Evolutionary conservation across 306 rosid genomes (phyloP).

Genomic region (Urtica urens): DNA sequence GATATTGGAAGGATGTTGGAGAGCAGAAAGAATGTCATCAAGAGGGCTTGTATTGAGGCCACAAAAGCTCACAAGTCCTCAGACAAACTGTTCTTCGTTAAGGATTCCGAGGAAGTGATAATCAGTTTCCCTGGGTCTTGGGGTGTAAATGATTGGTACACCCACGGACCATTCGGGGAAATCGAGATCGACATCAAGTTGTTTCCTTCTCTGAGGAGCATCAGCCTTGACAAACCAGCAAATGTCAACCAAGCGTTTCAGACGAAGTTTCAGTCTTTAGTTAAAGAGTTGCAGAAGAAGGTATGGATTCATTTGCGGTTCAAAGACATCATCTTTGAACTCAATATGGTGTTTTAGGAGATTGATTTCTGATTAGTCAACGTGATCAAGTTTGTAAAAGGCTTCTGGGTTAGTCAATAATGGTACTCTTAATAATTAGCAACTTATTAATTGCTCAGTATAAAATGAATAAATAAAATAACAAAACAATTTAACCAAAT

Average conservation of each 20-base stretch:
- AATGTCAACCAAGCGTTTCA: conserved; percentile 38
- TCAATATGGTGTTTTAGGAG: too few species aligned
- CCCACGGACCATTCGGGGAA: conserved; percentile 34
- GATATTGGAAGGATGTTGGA: conserved; percentile 19
- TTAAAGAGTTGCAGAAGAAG: conserved; percentile 18
- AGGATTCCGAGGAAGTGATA: conserved; percentile 10
- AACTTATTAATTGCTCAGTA: too few species aligned
- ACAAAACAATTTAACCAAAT: too few species aligned
- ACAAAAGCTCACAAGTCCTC: conserved; percentile 23
- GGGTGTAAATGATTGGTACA: conserved; percentile 30
- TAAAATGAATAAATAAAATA: too few species aligned
- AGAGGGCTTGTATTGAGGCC: conserved; percentile 25
- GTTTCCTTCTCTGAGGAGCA: conserved; percentile 52
- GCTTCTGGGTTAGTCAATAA: too few species aligned
- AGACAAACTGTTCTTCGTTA: conserved; percentile 13
- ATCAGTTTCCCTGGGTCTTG: conserved; percentile 45
- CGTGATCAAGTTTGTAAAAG: too few species aligned
- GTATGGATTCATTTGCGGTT: too few species aligned
- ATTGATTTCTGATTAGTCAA: too few species aligned
- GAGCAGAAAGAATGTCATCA: conserved; percentile 25
- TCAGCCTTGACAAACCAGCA: conserved; percentile 53
- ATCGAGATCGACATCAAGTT: conserved; percentile 16
- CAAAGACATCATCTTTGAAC: too few species aligned
- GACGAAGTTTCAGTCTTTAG: conserved; percentile 19
- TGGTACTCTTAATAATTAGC: too few species aligned